These are phyloP conservation scores for Rhodotorula sp. DNA, from an alignment of 1,284 basidiomycete species.

Conservation along the genomic window DNA sequence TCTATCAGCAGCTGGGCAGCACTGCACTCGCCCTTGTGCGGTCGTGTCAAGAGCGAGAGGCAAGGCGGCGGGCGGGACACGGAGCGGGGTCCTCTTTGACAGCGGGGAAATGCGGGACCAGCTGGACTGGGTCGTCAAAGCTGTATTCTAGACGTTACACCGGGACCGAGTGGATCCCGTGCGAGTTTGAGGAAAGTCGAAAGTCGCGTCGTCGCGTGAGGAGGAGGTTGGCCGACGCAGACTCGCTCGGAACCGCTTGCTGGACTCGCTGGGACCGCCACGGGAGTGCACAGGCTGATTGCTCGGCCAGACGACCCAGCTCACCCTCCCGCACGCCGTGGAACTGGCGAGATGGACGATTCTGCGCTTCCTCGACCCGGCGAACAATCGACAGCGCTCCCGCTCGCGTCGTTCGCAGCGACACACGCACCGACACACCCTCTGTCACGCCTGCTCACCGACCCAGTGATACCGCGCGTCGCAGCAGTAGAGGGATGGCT, in stretches of 20 bases:
- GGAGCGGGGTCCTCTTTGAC: neutral
- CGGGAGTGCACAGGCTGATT: neutral
- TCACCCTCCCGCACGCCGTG: neutral
- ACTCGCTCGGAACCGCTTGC: neutral
- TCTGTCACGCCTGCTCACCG: constrained; percentile 9
- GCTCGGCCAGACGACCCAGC: neutral
- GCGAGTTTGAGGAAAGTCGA: neutral
- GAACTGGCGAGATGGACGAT: neutral
- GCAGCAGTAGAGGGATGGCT: constrained; percentile 3
- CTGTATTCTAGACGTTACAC: no score
- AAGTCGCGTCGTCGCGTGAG: neutral
- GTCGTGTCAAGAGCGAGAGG: neutral
- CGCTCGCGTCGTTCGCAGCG: constrained; percentile 12
- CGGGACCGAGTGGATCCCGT: no score
- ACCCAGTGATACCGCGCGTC: constrained; percentile 8
- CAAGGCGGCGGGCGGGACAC: neutral
- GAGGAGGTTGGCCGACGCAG: neutral
- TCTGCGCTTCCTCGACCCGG: neutral
- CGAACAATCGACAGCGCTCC: neutral
- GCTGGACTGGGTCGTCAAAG: no score
- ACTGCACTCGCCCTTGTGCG: neutral
- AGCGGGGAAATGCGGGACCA: no score
- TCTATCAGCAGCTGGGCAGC: neutral
- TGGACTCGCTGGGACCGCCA: neutral
- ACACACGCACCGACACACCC: constrained; percentile 9